Conservation (phyloP, 768 basidiomycete genomes). For the Psilocybe cubensis region DNA sequence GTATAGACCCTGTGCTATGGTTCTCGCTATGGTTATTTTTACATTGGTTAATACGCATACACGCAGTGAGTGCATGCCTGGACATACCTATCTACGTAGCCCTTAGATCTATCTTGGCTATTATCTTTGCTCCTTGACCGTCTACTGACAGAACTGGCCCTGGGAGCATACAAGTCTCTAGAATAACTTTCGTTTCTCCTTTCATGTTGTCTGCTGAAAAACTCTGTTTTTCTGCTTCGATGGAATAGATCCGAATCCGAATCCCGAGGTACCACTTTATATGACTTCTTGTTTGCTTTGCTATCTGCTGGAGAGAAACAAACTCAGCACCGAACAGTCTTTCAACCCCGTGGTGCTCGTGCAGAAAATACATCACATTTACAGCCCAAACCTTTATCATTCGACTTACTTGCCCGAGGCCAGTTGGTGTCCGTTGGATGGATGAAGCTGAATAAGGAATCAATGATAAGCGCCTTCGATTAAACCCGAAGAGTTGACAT, state of each 20-base stretch:
- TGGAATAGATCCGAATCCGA: conserved; percentile 49
- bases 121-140: background rate
- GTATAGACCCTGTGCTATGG: background rate
- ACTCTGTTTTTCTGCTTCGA: conserved; percentile 19
- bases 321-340: background rate
- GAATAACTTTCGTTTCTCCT: background rate
- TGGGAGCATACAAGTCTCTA: background rate
- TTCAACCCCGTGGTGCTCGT: too few relatives aligned
- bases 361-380: too few relatives aligned
- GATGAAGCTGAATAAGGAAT: conserved; percentile 38
- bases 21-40: background rate
- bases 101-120: background rate
- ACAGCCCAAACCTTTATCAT: too few relatives aligned
- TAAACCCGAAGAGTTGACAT: background rate
- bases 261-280: conserved; percentile 39
- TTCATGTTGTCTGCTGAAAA: background rate
- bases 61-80: background rate
- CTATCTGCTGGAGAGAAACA: background rate
- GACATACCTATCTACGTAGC: background rate
- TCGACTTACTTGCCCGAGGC: conserved; percentile 23
- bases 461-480: background rate
- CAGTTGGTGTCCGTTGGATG: conserved; percentile 55
- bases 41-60: background rate
- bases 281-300: conserved; percentile 1
- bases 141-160: background rate